Evolutionary conservation across 305 asterid genomes (phyloP).

Genomic region (Fraxinus xanthoxyloides): DNA sequence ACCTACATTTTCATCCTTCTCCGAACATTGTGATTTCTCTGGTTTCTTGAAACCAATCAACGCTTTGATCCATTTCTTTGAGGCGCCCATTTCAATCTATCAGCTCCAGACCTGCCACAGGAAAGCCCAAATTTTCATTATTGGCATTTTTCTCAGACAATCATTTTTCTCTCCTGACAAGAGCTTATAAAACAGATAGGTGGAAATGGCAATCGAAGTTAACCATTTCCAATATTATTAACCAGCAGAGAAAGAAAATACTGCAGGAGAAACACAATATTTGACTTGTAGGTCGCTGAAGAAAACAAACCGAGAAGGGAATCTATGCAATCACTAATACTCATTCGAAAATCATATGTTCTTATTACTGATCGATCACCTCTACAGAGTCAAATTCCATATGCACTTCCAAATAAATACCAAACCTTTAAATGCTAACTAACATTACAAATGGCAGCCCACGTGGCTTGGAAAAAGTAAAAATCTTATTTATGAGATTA

Average conservation of each 20-base stretch:
- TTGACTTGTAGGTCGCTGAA: not conserved
- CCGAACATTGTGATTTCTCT: slow-evolving; percentile 51
- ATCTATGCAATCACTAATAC: not conserved
- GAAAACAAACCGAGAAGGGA: not conserved
- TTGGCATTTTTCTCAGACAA: not conserved
- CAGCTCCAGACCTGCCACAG: slow-evolving; percentile 38
- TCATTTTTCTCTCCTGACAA: not conserved
- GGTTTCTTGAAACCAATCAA: slow-evolving; percentile 70
- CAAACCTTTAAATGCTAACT: not conserved
- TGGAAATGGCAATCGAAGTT: not conserved
- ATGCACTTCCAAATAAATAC: not conserved
- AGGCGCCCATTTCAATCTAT: slow-evolving; percentile 63
- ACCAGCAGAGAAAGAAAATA: not conserved
- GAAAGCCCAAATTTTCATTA: not conserved
- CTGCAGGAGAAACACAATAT: not conserved
- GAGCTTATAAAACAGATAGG: not conserved
- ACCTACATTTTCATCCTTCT: slow-evolving; percentile 67
- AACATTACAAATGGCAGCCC: not conserved
- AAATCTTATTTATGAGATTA: not conserved
- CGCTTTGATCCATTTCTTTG: slow-evolving; percentile 84
- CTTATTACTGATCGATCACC: not conserved
- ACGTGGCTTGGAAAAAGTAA: not conserved
- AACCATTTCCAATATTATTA: not conserved
- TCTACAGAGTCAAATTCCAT: not conserved
- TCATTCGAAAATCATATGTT: not conserved